Percentiles rank a stretch among this genome's conserved stretches.
Evolutionary conservation across 169 alveolate species (phyloP).

Genomic region (Eimeria maxima): DNA sequence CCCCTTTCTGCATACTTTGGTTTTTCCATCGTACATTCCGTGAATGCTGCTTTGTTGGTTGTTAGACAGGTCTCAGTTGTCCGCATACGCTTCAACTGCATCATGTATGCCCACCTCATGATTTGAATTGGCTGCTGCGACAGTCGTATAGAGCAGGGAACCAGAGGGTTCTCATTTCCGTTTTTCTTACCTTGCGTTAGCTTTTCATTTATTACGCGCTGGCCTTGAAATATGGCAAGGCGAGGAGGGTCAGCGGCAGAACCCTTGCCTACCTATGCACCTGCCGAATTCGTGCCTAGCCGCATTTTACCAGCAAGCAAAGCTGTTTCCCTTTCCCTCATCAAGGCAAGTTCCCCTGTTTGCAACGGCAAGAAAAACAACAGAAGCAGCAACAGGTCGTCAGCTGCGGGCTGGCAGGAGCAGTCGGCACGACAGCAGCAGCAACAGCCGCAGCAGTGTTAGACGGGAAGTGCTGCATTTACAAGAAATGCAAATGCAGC

Average conservation of each 20-base stretch:
- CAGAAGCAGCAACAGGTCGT: neutral
- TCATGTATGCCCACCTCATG: neutral
- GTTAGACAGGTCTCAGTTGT: neutral
- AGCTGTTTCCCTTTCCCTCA: slow-evolving; percentile 12
- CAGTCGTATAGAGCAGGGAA: neutral
- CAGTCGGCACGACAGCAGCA: neutral
- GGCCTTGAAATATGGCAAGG: slow-evolving; percentile 10
- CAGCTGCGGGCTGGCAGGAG: neutral
- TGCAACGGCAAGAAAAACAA: neutral
- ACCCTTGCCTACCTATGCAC: neutral
- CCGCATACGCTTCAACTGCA: neutral
- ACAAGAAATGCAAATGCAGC: neutral
- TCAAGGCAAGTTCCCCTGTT: neutral
- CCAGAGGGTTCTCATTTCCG: neutral
- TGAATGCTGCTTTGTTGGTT: neutral
- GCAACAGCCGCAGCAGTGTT: neutral
- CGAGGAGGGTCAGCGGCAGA: slow-evolving; percentile 20
- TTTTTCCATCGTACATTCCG: neutral
- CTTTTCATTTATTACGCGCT: neutral
- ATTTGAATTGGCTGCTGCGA: neutral
- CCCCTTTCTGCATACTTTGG: too few species aligned
- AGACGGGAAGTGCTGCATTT: neutral
- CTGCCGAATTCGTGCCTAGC: slow-evolving; percentile 48
- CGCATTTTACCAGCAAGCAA: slow-evolving; percentile 21
- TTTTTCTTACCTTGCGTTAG: neutral